A percentile compares a stretch with the other conserved stretches of the same genome.
phyloP scores from a whole-genome alignment of 768 basidiomycete genomes.

The Pleurotus salmoneostramineus region DNA sequence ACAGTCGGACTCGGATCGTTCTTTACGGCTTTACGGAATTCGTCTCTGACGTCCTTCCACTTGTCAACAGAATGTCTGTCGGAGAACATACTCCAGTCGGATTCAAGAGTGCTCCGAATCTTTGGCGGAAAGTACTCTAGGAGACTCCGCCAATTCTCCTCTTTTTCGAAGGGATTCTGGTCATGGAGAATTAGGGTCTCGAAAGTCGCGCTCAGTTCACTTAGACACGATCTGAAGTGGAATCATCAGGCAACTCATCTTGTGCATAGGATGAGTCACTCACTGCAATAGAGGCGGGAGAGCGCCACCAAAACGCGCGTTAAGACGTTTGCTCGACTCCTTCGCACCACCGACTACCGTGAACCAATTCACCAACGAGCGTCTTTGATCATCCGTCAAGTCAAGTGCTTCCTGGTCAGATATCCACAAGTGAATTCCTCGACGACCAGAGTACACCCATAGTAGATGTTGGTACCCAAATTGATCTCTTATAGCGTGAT shows the following conservation, averaged over 20 bases:
- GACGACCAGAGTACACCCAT: constrained; percentile 98
- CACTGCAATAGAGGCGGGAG: constrained; percentile 78
- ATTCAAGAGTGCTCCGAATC: constrained; percentile 42
- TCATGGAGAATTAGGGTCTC: constrained; percentile 66
- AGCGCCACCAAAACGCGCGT: constrained; percentile 46
- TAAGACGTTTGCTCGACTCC: constrained; percentile 79
- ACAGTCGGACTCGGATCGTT: constrained; percentile 23
- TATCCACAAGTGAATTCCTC: constrained; percentile 98
- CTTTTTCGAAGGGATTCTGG: constrained; percentile 76
- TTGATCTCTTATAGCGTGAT: constrained; percentile 75
- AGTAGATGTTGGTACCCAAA: constrained; percentile 89
- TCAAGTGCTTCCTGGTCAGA: constrained; percentile 85
- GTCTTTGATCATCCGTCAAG: constrained; percentile 88
- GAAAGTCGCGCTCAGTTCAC: constrained; percentile 56
- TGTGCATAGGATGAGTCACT: constrained; percentile 19
- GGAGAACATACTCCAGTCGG: constrained; percentile 55
- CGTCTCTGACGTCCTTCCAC: constrained; percentile 63
- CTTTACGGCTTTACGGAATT: constrained; percentile 25
- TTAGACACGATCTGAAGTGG: constrained; percentile 33
- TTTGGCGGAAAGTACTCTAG: constrained; percentile 72
- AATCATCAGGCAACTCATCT: not conserved
- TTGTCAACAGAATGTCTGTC: constrained; percentile 59
- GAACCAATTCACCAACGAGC: constrained; percentile 81
- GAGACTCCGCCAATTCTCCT: constrained; percentile 71
- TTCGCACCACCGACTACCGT: constrained; percentile 81